Evolutionary conservation across 192 early-diverging fungal species (phyloP).

Genomic region (Tieghemiomyces parasiticus): DNA sequence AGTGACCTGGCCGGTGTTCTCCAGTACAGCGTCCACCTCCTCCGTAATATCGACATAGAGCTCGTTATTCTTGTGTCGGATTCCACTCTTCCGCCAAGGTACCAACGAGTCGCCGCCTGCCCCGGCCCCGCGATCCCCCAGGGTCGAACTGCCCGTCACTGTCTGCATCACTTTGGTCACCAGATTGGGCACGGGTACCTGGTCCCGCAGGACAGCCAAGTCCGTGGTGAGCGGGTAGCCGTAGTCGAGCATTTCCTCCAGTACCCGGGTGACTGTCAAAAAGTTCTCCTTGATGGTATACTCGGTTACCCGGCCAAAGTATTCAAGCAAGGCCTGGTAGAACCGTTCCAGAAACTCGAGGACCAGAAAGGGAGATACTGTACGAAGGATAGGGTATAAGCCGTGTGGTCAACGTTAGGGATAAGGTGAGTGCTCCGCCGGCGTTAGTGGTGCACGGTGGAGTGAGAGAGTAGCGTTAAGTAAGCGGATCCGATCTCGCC

Average conservation of each 20-base stretch:
- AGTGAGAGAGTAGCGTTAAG: no score
- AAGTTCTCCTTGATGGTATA: conserved; percentile 81
- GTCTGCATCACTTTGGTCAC: conserved; percentile 75
- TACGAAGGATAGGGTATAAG: no score
- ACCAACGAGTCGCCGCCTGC: conserved; percentile 30
- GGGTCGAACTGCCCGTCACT: conserved; percentile 32
- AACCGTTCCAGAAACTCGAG: conserved; percentile 76
- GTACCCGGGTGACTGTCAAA: conserved; percentile 60
- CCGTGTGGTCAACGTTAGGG: no score
- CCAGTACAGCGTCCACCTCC: conserved; percentile 72
- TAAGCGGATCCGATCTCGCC: no score
- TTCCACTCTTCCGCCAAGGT: conserved; percentile 76
- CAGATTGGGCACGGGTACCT: conserved; percentile 77
- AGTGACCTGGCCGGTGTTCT: conserved; percentile 51
- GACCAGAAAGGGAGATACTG: conserved; percentile 61
- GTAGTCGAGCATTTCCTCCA: conserved; percentile 92
- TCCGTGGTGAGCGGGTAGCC: conserved; percentile 82
- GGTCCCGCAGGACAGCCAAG: conserved; percentile 61
- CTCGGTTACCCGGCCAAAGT: conserved; percentile 72
- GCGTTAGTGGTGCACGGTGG: no score
- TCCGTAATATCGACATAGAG: conserved; percentile 89
- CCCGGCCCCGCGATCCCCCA: neutral
- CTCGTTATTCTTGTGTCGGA: conserved; percentile 84
- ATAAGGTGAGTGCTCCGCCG: no score
- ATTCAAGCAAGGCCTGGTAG: conserved; percentile 62